Evolutionary conservation across 73 alveolate species (phyloP), one percentile per base, ranked within the genome.

Genomic region (Diophrys sp.): DNA sequence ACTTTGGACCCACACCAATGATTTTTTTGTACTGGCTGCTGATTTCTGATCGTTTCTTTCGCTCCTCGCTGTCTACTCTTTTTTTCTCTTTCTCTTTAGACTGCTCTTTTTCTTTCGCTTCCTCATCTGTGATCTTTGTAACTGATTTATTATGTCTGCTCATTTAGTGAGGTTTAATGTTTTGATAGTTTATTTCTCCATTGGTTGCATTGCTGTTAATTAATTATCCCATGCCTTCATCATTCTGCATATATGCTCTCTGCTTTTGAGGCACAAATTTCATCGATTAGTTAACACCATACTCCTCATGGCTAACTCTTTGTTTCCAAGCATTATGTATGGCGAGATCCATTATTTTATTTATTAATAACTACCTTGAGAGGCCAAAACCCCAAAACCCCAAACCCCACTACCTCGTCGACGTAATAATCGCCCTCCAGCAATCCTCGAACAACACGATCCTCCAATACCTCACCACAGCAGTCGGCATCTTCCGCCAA

Each of bases 401-500:
- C n/a, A n/a, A n/a, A n/a, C n/a, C 28, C 23, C 29, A 71, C 29
- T 28, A 71, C 67, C 23, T 71, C 25, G 79, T 71, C 14, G 56
- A n/a, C 26, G 29, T 54, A 28, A 34, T 26, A 29, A 31, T 28
- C 67, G 29, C 33, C 29, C 66, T 28, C 67, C 28, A 73, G 72
- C 56, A 53, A 26, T 75, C 94, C 18, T 29, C 70, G 32, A 75
- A 74, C 56, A 80, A 31, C 0, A 18, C 56, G 14, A 83, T 87
- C 32, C 67, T 87, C 0, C 56, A 66, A 18, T 71, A 80, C 29
- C 56, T 87, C 23, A 67, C 80, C 0, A 55, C 73, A 28, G 78
- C 84, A 33, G 71, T 86, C 56, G 68, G 54, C 24, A 67, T 70
- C 72, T 84, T 74, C 75, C 71, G 70, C 56, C 67, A 70, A 23